Evolutionary conservation across 108 stramenopile genomes (phyloP).

Genomic region (Nannochloropsis gaditana): DNA sequence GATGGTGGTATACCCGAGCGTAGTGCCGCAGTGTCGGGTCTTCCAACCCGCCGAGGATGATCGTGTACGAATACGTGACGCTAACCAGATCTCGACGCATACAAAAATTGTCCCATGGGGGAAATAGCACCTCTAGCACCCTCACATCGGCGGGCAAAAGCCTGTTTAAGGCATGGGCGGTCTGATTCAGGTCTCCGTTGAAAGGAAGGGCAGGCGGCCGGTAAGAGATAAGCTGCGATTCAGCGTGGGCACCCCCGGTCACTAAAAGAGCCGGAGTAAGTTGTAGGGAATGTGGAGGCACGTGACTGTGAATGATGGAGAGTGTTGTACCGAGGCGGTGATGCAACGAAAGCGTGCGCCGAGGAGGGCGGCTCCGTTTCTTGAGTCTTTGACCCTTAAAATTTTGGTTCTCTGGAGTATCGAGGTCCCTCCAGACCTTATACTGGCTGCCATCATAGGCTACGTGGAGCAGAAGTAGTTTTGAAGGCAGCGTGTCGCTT

Average conservation of each 20-base stretch:
- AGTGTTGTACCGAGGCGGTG: background rate
- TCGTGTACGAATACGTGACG: background rate
- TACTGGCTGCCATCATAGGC: background rate
- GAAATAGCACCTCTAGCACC: background rate
- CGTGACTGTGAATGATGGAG: background rate
- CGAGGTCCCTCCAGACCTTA: background rate
- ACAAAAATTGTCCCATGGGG: background rate
- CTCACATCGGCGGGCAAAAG: background rate
- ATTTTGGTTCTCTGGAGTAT: background rate
- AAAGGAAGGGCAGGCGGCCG: background rate
- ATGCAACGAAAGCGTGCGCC: background rate
- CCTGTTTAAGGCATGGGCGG: background rate
- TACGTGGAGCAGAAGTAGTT: background rate
- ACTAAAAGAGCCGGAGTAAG: background rate
- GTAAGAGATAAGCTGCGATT: background rate
- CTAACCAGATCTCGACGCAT: background rate
- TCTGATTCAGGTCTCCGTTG: background rate
- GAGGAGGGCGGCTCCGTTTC: background rate
- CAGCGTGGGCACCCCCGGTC: background rate
- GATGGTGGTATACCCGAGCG: background rate
- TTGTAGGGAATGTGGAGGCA: background rate
- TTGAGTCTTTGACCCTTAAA: background rate
- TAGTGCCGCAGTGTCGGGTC: background rate
- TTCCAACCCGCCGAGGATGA: background rate
- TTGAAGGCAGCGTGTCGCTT: too few species aligned